Base-by-base conservation (phyloP, 441 rosid species). In the Pelargonium australe region DNA sequence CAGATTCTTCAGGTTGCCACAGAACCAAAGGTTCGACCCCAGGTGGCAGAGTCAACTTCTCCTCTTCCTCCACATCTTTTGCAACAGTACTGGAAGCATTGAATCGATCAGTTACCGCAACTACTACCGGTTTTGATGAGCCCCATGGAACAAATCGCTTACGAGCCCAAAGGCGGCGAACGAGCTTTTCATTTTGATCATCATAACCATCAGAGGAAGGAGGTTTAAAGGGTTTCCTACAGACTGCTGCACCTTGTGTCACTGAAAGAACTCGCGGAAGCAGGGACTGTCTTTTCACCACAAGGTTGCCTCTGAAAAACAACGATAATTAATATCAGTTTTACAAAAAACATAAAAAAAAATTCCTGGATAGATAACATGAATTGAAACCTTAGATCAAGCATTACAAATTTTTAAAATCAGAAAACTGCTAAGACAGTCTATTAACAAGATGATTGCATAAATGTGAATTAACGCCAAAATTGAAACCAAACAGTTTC, bases 131-230 rank as follows among this genome's bases (percentile, higher is more conserved):
- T 75, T 70, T 83, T 3, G 84, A 79, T 69, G 93, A 86, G 37
- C 98, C 97, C 98, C 98, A 92, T 2, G 99, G 99, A 64, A 95
- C 95, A 76, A 95, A 95, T 40, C 96, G 77, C 76, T 89, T 95
- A 13, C 99, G 85, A 62, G 98, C 98, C 7, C 70, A 86, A 77
- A 95, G 97, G 14, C 99, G 96, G 43, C 95, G 98, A 17, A 83
- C 75, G 67, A 95, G 97, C 71, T 76, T 74, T 12, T 81, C 91
- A 4, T 77, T 87, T 64, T 81, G 79, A 68, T 80, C 78, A 61
- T 70, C 76, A 53, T 95, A 87, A 51, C 96, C 96, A 71, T 73
- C 76, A 17, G 86, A 74, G 75, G 81, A 88, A 41, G 96, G 98
- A 41, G 96, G 98, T 69, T 92, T 95, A 82, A 95, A 95, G 28